Evolutionary conservation across 164 flowering plant species (phyloP), one percentile per base, ranked within the genome.

Genomic region (Macadamia tetraphylla): DNA sequence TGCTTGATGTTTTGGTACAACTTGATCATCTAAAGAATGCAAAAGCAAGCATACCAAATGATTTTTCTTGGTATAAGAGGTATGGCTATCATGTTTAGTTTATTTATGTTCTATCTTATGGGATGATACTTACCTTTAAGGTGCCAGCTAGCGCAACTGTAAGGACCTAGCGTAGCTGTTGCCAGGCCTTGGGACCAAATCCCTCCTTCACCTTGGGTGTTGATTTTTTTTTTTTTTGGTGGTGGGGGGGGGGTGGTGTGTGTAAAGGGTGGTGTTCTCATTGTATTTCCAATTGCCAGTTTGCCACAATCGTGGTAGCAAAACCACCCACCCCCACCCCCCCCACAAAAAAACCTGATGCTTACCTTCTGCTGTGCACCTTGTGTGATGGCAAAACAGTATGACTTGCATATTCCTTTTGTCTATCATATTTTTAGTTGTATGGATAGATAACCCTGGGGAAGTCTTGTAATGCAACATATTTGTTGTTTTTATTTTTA

Each of bases 11-110:
- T 63, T 78, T 94, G 77, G 89, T 94, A 77, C 91, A 92, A 78
- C 96, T 94, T 75, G 99, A 94, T 83, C 98, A 94, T 81, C 97
- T 94, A n/a, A 94, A 94, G 82, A 94, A 94, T 81, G 97, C 99
- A 63, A 94, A 94, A 81, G 96, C 99, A 61, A 94, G 98, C 86
- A 94, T 94, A 73, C 99, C 98, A 48, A 94, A 94, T 88, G 99
- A 94, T 67, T 94, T 94, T 76, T 94, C 99, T 72, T 94, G 99
- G 99, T 94, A 92, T 74, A 94, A 94, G 77, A 94, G 99, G 99
- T 94, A 87, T 62, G 70, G 6, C 1, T 29, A 23, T 18, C 18
- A 53, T 40, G 14, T 55, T 23, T 23, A 23, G 23, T 23, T 23
- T 23, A 23, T 23, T 8, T 35, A 6, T 8, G 40, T 35, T 35